Evolutionary conservation across 73 alveolate genomes (phyloP).

Genomic region (Symbiodinium pilosum): DNA sequence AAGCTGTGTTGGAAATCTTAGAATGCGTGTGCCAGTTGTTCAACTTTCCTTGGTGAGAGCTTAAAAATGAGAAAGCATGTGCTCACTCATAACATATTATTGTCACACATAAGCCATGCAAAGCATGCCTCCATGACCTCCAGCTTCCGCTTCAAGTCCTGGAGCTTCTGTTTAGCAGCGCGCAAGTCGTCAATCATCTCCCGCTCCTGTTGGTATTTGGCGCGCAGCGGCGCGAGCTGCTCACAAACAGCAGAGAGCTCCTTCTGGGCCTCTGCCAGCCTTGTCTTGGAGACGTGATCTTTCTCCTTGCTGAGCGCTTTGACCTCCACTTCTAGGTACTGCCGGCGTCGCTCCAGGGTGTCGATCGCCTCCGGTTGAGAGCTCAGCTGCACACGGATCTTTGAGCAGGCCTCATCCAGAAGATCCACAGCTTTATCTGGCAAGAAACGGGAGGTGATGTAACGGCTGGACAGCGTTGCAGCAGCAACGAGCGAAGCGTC

Average conservation of each 20-base stretch:
- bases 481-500: constrained; percentile 90
- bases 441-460: constrained; percentile 28
- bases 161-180: constrained; percentile 71
- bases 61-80: too few relatives aligned
- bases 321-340: constrained; percentile 69
- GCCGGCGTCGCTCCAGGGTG: constrained; percentile 68
- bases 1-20: too few relatives aligned
- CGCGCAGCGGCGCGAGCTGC: constrained; percentile 72
- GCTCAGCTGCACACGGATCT: constrained; percentile 88
- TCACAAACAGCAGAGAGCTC: constrained; percentile 31
- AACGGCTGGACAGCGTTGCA: constrained; percentile 31
- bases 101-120: too few relatives aligned
- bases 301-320: constrained; percentile 85
- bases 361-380: constrained; percentile 94
- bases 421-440: constrained; percentile 84
- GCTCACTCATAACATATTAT: too few relatives aligned
- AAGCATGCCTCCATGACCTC: constrained; percentile 28
- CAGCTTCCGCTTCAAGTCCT: constrained; percentile 41
- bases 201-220: constrained; percentile 63
- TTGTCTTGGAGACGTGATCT: constrained; percentile 23
- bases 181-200: constrained; percentile 69
- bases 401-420: constrained; percentile 54
- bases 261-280: constrained; percentile 18
- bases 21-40: too few relatives aligned
- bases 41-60: too few relatives aligned